phyloP scores from a whole-genome alignment of 2,329 filamentous ascomycete genomes.

The Fusarium sterilihyphosum region DNA sequence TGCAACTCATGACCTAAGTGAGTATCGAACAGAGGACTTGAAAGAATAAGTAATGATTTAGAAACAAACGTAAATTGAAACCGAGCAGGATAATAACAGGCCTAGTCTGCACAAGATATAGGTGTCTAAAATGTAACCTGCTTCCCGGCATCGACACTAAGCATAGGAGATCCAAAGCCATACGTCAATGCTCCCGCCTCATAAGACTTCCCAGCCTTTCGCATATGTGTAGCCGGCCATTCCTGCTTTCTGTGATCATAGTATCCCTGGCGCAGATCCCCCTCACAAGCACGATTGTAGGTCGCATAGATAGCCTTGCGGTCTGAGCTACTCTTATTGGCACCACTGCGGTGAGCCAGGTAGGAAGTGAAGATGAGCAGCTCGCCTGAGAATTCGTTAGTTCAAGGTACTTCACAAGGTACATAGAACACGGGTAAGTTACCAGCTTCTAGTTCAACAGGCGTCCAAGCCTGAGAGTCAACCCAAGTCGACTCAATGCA shows the following conservation, averaged over 20 bases:
- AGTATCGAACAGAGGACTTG: rapidly evolving
- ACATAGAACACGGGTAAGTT: rapidly evolving
- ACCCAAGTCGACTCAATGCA: not conserved
- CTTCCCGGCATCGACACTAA: not conserved
- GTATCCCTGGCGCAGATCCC: not conserved
- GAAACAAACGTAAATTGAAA: not conserved
- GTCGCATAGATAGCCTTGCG: not conserved
- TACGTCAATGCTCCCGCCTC: not conserved
- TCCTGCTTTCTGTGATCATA: not conserved
- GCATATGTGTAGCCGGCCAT: not conserved
- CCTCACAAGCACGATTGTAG: not conserved
- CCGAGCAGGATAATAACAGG: not conserved
- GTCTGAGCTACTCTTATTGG: not conserved
- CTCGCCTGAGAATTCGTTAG: not conserved
- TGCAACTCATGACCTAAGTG: rapidly evolving
- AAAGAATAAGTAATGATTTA: rapidly evolving
- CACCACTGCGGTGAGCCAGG: not conserved
- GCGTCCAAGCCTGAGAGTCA: not conserved
- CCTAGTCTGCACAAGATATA: not conserved
- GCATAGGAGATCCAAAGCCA: not conserved
- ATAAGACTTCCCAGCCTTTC: not conserved
- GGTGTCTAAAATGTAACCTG: not conserved
- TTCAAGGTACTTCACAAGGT: too few species aligned
- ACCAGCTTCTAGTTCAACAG: not conserved
- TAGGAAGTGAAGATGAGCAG: not conserved